Base-by-base conservation (phyloP, 106 monocot genomes). In the Dendrobium officinale region DNA sequence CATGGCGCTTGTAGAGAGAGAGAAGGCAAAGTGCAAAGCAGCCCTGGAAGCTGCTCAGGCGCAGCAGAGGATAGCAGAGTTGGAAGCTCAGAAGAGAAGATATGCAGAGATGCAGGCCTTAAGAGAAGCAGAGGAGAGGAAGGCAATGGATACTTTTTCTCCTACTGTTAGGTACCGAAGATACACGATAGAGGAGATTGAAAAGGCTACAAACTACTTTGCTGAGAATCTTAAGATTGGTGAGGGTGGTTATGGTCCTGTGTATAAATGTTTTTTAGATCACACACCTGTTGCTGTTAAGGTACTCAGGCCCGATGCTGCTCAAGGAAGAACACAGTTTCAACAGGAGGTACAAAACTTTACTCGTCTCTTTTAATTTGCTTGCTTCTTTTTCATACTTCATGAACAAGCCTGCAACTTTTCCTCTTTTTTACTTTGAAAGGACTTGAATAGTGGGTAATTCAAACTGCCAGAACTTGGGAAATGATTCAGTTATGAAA, bases 281-380 rank as follows among this genome's bases (percentile, higher is more conserved):
- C 85, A 85, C 77, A 85, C 85, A 27, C 44, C 77, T 26, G 85
- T 81, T 56, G 85, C 85, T 27, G 58, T 85, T 18, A 85, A 85
- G 78, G 85, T 85, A 11, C 81, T 85, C n/a, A 59, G 85, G 43
- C 81, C 85, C 0, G 85, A 81, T 77, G 85, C 85, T n/a, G 85
- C 85, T 55, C 85, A 85, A 73, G 85, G 85, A 27, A 77, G 78
- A 76, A 70, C 80, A 7, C 85, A 85, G 67, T 85, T 85, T 76
- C 77, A 85, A 15, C 85, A 85, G 73, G 81, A 85, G 81, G 81
- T 85, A 70, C 37, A 27, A 37, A 37, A 13, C 51, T 51, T 48
- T 7, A 51, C 51, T 13, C 15, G 15, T 15, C 15, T 51, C 51
- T 13, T 13, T 51, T 51, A 51, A 51, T 51, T 10, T 2, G 9